Evolutionary conservation across 768 basidiomycete species (phyloP).

Genomic region (button mushroom (Agaricus bisporus)): DNA sequence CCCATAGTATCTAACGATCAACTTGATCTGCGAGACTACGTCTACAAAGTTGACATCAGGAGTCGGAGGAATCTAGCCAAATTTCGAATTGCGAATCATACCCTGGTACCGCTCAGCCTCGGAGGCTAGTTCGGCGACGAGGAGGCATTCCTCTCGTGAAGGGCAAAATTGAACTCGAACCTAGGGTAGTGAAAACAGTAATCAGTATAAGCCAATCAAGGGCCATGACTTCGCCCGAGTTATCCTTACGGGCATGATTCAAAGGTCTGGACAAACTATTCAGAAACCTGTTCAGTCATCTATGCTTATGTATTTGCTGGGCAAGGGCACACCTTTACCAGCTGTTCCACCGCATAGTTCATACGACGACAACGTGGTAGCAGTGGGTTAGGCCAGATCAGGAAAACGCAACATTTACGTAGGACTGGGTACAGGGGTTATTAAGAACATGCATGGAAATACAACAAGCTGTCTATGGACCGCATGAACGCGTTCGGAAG

Average conservation of each 20-base stretch:
- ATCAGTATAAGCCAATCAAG: not conserved
- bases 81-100: conserved; percentile 19
- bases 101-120: conserved; percentile 90
- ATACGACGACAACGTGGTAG: conserved; percentile 10
- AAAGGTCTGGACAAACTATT: conserved; percentile 1
- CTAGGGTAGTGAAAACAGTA: not conserved
- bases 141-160: conserved; percentile 34
- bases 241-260: conserved; percentile 14
- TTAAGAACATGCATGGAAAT: conserved; percentile 5
- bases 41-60: conserved; percentile 34
- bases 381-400: conserved; percentile 5
- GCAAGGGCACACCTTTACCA: conserved; percentile 3
- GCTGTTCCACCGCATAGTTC: not conserved
- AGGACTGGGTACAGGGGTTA: conserved; percentile 9
- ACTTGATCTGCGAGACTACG: conserved; percentile 74
- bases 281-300: not conserved
- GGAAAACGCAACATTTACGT: not conserved
- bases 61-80: not conserved
- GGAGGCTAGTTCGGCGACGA: conserved; percentile 78
- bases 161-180: conserved; percentile 9
- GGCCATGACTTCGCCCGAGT: not conserved
- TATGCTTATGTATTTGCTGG: conserved; percentile 8
- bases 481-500: not conserved
- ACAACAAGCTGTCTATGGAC: not conserved
- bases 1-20: conserved; percentile 59